Conservation (phyloP, 2,329 filamentous ascomycete genomes). For the Magnaporthiopsis rhizophila region DNA sequence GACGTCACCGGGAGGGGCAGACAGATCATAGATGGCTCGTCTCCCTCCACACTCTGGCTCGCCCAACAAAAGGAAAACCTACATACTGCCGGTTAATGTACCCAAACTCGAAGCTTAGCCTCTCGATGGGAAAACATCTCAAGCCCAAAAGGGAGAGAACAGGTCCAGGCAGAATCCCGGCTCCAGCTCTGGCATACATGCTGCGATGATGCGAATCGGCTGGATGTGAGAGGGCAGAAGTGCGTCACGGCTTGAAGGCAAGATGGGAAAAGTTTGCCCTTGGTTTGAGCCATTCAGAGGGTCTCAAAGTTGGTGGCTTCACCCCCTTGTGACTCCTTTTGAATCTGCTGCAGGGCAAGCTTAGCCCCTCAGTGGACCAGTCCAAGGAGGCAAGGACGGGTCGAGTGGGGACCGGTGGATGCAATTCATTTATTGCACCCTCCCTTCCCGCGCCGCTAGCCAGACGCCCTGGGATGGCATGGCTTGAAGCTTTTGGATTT, state of each 20-base stretch:
- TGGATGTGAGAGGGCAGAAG: not conserved
- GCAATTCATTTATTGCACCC: slow-evolving; percentile 8
- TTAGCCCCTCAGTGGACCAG: slow-evolving; percentile 7
- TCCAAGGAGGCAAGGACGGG: not conserved
- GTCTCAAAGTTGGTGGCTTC: not conserved
- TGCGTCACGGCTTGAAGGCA: not conserved
- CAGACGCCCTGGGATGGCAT: slow-evolving; percentile 1
- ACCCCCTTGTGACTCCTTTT: slow-evolving; percentile 8
- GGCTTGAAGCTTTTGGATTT: not conserved
- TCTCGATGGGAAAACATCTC: not conserved
- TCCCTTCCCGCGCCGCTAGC: slow-evolving; percentile 2
- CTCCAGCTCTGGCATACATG: not conserved
- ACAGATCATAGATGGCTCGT: not conserved
- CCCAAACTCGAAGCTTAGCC: not conserved
- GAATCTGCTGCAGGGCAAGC: slow-evolving; percentile 1
- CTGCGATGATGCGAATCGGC: not conserved
- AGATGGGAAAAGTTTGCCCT: not conserved
- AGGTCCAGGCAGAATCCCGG: not conserved
- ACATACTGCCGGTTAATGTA: not conserved
- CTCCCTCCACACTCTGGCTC: not conserved
- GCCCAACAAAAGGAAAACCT: not conserved
- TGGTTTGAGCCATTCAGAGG: slow-evolving; percentile 4
- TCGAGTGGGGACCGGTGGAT: slow-evolving; percentile 2
- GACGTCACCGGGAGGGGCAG: not conserved
- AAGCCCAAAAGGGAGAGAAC: not conserved